Base-by-base conservation (phyloP, 2,329 filamentous ascomycete species). In the Trichoderma pleuroti region DNA sequence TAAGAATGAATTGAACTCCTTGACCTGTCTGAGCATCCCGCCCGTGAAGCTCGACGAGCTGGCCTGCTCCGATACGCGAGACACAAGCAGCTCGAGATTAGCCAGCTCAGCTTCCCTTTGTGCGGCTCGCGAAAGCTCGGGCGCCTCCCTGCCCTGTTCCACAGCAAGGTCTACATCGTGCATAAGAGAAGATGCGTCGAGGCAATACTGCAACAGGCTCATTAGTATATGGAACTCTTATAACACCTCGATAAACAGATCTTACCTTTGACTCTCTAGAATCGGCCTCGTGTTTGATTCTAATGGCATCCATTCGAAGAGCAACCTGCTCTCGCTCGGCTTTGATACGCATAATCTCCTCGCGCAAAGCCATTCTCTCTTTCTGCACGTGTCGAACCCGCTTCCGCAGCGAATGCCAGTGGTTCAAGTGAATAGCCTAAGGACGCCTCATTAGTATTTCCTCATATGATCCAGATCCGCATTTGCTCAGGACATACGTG, bases 1-100 rank as follows among this genome's bases (percentile, higher is more conserved):
- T 62, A 91, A 80, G 73, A 91, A 89, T 36, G 84, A 84, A 73
- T 91, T 91, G 75, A 91, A 91, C 61, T 88, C 85, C 72, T 81
- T 85, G 68, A 91, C 84, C 76, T 88, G 86, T 71, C 82, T 83
- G 73, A 91, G 80, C 5, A 86, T 79, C 3, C 87, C 87, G 26
- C 87, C 87, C 1, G 82, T 81, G 10, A 82, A 80, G 65, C 84
- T 83, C 24, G 79, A 79, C 49, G 81, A 84, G 74, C 86, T 87
- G 2, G 86, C 85, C 75, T 88, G 84, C 46, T 85, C 83, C 0
- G 86, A 82, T 6, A 91, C 80, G 30, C 83, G 82, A n/a, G 86
- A 85, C 36, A 90, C 81, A 10, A 86, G 77, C 39, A 90, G 78
- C 75, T 90, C 88, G 0, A 89, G 82, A 54, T 89, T 90, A 42